Evolutionary conservation across 495 filamentous ascomycete species (phyloP), one percentile per base, ranked within the genome.

Genomic region (Entonaema liquescens): DNA sequence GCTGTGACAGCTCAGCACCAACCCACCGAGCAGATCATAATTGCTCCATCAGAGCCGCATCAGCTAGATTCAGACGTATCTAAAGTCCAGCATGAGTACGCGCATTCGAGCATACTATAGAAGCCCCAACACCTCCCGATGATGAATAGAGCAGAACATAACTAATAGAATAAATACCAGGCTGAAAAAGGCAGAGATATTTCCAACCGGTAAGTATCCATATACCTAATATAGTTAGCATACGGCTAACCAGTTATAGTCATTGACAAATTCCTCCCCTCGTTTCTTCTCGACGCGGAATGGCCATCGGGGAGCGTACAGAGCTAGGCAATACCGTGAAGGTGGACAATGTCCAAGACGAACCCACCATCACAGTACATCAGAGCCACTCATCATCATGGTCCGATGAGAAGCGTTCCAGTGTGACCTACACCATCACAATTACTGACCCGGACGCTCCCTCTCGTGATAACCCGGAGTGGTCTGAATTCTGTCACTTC

Each of bases 401-500:
- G 36, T 54, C 50, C 19, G 65, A 5, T 23, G 25, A 28, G 12
- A 15, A 28, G 47, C 26, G 9, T 13, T 38, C 35, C 31, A 21
- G 42, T 21, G 65, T 62, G 40, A 71, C 74, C 28, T 73, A 84
- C 70, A 76, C 81, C 19, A 68, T 91, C 56, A 76, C 82, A 40
- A 77, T 92, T 1, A 91, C 90, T 1, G 90, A 93, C 73, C 90
- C 91, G 0, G 90, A 93, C 74, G 90, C 90, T 0, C 89, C 90
- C 0, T 89, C 87, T 0, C 84, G 86, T 29, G 80, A 87, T 21
- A 76, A 91, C 69, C 89, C 89, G 15, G 82, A 89, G 72, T 91
- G 86, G 86, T 83, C 83, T n/a, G 88, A 93, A 75, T 86, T 90
- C 77, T 92, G 90, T 75, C 90, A 92, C 75, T 92, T 89, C 90